These are phyloP conservation scores for Polysphondylium violaceum DNA, from an alignment of 78 protist species.

Conservation along the genomic window DNA sequence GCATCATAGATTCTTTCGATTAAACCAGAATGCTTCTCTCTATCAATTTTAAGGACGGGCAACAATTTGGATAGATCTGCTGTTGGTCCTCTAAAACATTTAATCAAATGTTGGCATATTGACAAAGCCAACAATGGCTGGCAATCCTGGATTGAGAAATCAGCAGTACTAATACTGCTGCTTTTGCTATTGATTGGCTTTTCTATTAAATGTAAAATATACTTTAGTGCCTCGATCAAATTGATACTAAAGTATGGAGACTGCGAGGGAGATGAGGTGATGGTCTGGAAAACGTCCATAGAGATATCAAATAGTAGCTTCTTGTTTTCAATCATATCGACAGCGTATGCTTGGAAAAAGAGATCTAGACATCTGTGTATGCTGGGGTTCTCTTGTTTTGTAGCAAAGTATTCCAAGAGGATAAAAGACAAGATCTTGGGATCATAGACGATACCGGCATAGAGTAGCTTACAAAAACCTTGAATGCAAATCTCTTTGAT, in stretches of 20 bases:
- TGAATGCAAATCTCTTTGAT: slow-evolving; percentile 31
- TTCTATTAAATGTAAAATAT: slow-evolving; percentile 21
- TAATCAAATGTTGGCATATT: slow-evolving; percentile 17
- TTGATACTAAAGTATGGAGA: slow-evolving; percentile 10
- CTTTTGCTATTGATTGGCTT: slow-evolving; percentile 9
- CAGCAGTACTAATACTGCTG: neutral
- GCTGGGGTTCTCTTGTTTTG: neutral
- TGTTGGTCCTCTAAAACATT: slow-evolving; percentile 23
- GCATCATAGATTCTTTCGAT: slow-evolving; percentile 16
- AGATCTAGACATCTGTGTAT: slow-evolving; percentile 30
- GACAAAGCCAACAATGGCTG: slow-evolving; percentile 35
- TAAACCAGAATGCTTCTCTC: neutral
- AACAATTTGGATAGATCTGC: slow-evolving; percentile 33
- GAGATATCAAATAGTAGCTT: slow-evolving; percentile 9
- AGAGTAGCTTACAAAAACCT: slow-evolving; percentile 48
- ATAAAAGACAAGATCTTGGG: slow-evolving; percentile 14
- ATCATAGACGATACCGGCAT: slow-evolving; percentile 45
- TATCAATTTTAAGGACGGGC: slow-evolving; percentile 6
- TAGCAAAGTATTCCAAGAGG: slow-evolving; percentile 10
- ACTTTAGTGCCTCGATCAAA: slow-evolving; percentile 17
- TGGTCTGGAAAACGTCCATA: neutral
- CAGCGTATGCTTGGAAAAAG: slow-evolving; percentile 18
- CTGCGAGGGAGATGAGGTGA: neutral
- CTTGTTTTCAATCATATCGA: slow-evolving; percentile 30
- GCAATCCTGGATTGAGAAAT: slow-evolving; percentile 6